Conservation (phyloP, 2,329 filamentous ascomycete species). For the Alternaria postmessia region DNA sequence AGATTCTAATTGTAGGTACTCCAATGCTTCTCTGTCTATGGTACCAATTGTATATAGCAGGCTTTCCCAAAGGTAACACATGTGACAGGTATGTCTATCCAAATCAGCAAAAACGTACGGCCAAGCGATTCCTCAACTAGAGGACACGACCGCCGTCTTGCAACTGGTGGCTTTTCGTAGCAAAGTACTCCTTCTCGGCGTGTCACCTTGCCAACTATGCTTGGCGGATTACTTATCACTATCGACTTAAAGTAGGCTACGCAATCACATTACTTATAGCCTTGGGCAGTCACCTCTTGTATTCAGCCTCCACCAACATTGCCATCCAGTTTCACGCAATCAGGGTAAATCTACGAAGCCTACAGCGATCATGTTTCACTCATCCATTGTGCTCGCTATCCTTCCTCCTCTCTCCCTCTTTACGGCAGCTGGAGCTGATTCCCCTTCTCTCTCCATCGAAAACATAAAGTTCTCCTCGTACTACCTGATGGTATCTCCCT, state of each 20-base stretch:
- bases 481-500: constrained; percentile 15
- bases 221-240: neutral
- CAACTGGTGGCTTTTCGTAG: neutral
- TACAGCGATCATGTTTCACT: neutral
- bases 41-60: no score
- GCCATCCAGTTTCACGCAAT: neutral
- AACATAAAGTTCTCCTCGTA: constrained; percentile 10
- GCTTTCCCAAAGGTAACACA: neutral
- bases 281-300: neutral
- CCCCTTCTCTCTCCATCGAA: neutral
- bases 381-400: neutral
- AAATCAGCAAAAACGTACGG: neutral
- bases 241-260: neutral
- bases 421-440: neutral
- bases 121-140: neutral
- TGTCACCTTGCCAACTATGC: neutral
- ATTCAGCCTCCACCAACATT: neutral
- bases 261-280: neutral
- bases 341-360: neutral
- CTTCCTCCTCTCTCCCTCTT: neutral
- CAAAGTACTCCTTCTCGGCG: neutral
- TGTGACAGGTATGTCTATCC: neutral
- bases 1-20: neutral
- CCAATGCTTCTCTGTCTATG: neutral
- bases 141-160: neutral